Base-by-base conservation (phyloP, 306 rosid species). In the Prunus fruticosa region DNA sequence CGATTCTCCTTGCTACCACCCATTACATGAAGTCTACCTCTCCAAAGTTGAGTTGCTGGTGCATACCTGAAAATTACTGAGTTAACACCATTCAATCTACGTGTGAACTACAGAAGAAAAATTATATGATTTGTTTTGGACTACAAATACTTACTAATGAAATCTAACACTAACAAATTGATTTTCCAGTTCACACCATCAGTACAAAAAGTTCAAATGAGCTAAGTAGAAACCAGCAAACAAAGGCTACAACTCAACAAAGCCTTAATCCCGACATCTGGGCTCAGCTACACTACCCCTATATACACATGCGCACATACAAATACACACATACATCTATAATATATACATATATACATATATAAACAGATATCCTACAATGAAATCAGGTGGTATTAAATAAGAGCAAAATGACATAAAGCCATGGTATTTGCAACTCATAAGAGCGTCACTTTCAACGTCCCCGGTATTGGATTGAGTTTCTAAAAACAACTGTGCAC, bases 1-100 rank as follows among this genome's bases (percentile, higher is more conserved):
- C 97, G 97, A 79, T 94, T 91, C 87, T 94, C 97, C 80, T 85
- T 85, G 87, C 98, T 88, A 64, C 97, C 97, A 22, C 97, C 98
- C 97, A 94, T 94, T 76, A 89, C 98, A 81, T 94, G 98, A 54
- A 91, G 91, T 61, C 97, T 90, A 63, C 97, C 97, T 80, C 88
- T 90, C 97, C 97, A 91, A 81, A 94, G 82, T 71, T 91, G 97
- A 65, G 97, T 94, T 19, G 97, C 94, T 52, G 97, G 96, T 82
- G 98, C 91, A 78, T 91, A 94, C 86, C 98, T 91, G 79, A 53
- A 85, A 71, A 77, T 50, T 51, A 63, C 38, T 5, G 19, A 16
- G 54, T 72, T 56, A 14, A 45, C 43, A 57, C 23, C 54, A 58
- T 15, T 57, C 43, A 41, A 14, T 14, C 54, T 20, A 58, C 18